Evolutionary conservation across 768 basidiomycete species (phyloP).

Genomic region (Kondoa malvinella): DNA sequence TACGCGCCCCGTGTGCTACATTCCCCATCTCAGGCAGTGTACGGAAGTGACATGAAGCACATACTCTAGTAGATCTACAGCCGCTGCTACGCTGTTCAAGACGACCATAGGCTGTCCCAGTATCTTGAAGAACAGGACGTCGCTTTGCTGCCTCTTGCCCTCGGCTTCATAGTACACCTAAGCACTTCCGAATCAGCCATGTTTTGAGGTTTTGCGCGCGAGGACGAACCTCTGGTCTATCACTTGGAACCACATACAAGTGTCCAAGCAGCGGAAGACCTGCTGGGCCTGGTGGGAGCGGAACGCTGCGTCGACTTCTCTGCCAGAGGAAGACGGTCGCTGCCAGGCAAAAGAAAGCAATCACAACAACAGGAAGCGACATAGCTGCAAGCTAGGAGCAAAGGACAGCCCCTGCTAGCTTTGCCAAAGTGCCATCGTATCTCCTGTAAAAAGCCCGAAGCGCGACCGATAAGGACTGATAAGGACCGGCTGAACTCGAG

Average conservation of each 20-base stretch:
- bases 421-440: no score
- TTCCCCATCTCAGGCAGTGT: no score
- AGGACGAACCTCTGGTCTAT: background rate
- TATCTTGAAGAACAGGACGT: background rate
- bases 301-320: background rate
- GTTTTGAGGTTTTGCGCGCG: background rate
- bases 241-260: background rate
- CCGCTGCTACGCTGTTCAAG: conserved; percentile 1
- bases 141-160: background rate
- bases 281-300: background rate
- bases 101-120: conserved; percentile 2
- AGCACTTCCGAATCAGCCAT: background rate
- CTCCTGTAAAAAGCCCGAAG: no score
- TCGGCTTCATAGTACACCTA: background rate
- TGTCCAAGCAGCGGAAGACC: background rate
- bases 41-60: background rate
- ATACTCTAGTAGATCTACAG: conserved; percentile 1
- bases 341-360: background rate
- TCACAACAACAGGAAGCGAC: background rate
- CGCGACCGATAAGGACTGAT: no score
- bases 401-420: no score
- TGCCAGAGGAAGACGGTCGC: no score
- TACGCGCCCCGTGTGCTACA: no score
- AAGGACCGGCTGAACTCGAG: no score
- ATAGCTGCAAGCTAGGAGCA: no score